Conservation (phyloP, 2,329 filamentous ascomycete species). For the Colletotrichum tofieldiae region DNA sequence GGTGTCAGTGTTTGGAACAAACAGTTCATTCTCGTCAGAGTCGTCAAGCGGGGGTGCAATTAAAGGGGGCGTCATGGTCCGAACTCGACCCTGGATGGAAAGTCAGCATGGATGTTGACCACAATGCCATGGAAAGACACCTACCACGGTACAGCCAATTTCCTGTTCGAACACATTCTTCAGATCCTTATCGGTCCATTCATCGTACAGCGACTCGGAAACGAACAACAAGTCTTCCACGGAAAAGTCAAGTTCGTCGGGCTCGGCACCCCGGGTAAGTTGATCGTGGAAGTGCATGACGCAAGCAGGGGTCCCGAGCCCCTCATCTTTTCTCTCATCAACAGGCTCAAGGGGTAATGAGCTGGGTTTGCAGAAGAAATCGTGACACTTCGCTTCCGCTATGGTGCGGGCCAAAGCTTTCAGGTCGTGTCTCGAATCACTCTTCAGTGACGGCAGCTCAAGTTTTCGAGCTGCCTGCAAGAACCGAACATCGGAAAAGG, state of each 20-base stretch:
- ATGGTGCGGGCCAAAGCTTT: slow-evolving; percentile 7
- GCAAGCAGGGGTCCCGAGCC: slow-evolving; percentile 27
- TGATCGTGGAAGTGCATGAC: slow-evolving; percentile 33
- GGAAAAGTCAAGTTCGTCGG: slow-evolving; percentile 26
- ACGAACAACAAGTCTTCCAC: slow-evolving; percentile 24
- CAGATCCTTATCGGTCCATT: background rate
- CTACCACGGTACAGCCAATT: background rate
- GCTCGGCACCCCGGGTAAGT: slow-evolving; percentile 23
- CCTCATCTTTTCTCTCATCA: slow-evolving; percentile 39
- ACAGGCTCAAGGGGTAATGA: slow-evolving; percentile 35
- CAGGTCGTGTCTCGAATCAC: slow-evolving; percentile 28
- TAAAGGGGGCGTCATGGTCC: slow-evolving; percentile 17
- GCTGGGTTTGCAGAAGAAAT: slow-evolving; percentile 29
- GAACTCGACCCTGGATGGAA: slow-evolving; percentile 24
- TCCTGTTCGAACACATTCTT: slow-evolving; percentile 22
- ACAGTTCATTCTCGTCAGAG: slow-evolving; percentile 37
- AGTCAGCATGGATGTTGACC: slow-evolving; percentile 16
- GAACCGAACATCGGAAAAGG: slow-evolving; percentile 5
- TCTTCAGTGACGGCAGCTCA: slow-evolving; percentile 32
- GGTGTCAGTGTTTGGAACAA: slow-evolving; percentile 44
- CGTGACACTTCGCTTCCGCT: slow-evolving; percentile 6
- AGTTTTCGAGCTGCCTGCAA: background rate
- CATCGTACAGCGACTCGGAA: slow-evolving; percentile 7
- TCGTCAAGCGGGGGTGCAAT: background rate
- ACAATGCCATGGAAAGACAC: background rate